phyloP scores from a whole-genome alignment of 139 green algal genomes.

The Diplosphaera chodatii region DNA sequence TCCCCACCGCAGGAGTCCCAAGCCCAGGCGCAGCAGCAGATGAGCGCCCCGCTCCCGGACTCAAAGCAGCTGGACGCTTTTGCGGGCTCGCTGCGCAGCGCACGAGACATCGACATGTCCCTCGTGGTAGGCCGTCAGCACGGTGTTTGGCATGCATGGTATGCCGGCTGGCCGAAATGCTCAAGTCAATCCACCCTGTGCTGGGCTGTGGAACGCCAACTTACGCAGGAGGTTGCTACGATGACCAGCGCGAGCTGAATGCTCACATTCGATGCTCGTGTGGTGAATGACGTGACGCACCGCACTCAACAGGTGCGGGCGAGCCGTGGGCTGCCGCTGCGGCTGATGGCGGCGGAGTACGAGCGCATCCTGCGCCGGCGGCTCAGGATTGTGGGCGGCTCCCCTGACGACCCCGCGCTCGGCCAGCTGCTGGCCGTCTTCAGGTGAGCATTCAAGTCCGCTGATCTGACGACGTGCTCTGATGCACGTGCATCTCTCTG shows the following conservation, averaged over 20 bases:
- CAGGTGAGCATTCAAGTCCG: too few relatives aligned
- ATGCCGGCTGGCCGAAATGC: too few relatives aligned
- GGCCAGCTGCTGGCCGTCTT: conserved; percentile 42
- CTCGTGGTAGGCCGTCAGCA: conserved; percentile 17
- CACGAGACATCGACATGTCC: conserved; percentile 38
- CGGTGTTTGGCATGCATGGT: too few relatives aligned
- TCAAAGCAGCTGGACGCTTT: neutral
- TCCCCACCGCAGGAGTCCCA: too few relatives aligned
- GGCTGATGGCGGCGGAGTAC: conserved; percentile 51
- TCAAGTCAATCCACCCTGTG: too few relatives aligned
- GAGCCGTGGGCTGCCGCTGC: conserved; percentile 52
- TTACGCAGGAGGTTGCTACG: too few relatives aligned
- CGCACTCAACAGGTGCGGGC: conserved; percentile 40
- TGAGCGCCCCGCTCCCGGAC: neutral
- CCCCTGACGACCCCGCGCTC: conserved; percentile 34
- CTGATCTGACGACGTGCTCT: neutral
- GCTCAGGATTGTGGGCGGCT: conserved; percentile 24
- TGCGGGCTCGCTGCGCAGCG: conserved; percentile 7
- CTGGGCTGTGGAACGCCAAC: too few relatives aligned
- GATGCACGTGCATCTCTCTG: too few relatives aligned
- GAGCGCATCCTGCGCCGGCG: conserved; percentile 47
- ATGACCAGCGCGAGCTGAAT: too few relatives aligned
- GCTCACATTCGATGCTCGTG: too few relatives aligned
- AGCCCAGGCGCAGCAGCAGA: too few relatives aligned
- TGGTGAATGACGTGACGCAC: too few relatives aligned